A percentile compares a stretch with the other conserved stretches of the same genome.
Conservation (phyloP, 2,329 filamentous ascomycete species). For the Neonectria magnoliae region DNA sequence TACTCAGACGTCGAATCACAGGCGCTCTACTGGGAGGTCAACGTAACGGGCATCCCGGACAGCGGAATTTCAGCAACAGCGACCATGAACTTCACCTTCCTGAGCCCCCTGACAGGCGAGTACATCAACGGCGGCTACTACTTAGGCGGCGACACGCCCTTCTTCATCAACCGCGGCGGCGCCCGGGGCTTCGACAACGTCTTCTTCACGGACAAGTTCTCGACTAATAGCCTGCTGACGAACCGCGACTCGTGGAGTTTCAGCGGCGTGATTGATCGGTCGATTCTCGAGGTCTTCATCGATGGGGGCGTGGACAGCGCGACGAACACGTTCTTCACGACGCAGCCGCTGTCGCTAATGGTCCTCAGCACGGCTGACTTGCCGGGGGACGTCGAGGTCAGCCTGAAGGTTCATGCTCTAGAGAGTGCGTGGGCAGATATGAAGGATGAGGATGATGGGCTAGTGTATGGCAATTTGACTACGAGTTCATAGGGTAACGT, state of each 20-base stretch:
- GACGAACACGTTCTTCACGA: conserved; percentile 46
- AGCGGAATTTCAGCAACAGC: conserved; percentile 30
- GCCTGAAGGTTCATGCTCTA: conserved; percentile 37
- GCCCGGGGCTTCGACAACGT: conserved; percentile 43
- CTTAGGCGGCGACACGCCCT: conserved; percentile 39
- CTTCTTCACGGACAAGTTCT: conserved; percentile 48
- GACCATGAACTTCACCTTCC: conserved; percentile 44
- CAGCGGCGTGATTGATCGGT: conserved; percentile 49
- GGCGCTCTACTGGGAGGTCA: conserved; percentile 65
- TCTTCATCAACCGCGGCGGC: conserved; percentile 45
- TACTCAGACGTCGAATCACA: conserved; percentile 53
- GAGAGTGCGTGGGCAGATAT: conserved; percentile 39
- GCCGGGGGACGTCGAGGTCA: conserved; percentile 33
- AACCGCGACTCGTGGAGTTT: conserved; percentile 39
- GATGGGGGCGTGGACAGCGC: conserved; percentile 47
- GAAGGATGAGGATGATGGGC: neutral
- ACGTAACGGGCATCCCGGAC: conserved; percentile 54
- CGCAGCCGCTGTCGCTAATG: conserved; percentile 40
- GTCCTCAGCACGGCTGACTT: conserved; percentile 32
- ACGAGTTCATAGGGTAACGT: neutral
- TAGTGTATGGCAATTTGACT: neutral
- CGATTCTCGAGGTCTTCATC: conserved; percentile 49
- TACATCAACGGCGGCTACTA: conserved; percentile 41
- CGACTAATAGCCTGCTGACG: conserved; percentile 30
- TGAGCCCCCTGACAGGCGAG: conserved; percentile 40